Conservation (phyloP, 116 monocot species). For the Phalaenopsis hybrid region DNA sequence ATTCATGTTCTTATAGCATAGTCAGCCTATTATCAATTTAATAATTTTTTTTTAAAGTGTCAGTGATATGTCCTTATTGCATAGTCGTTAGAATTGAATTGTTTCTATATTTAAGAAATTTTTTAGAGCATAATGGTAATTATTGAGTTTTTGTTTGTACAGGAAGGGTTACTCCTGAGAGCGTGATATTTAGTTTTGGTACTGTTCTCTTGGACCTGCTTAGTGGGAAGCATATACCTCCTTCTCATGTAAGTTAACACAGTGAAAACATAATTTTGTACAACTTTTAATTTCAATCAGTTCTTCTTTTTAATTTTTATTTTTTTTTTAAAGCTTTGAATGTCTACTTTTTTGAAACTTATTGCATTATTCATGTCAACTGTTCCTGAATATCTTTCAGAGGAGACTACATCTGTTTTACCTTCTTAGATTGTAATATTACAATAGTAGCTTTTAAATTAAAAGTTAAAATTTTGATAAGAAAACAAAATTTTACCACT, state of each 20-base stretch:
- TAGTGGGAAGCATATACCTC: conserved; percentile 81
- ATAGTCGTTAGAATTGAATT: neutral
- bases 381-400: neutral
- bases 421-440: neutral
- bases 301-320: neutral
- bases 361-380: neutral
- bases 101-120: conserved; percentile 1
- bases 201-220: conserved; percentile 76
- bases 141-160: neutral
- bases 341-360: neutral
- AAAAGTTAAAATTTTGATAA: neutral
- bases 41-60: neutral
- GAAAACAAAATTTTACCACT: neutral
- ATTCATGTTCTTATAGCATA: neutral
- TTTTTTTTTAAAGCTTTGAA: neutral
- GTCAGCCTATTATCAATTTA: neutral
- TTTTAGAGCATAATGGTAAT: neutral
- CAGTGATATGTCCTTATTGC: neutral
- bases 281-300: neutral
- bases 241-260: conserved; percentile 47
- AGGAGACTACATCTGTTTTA: neutral
- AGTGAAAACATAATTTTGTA: neutral
- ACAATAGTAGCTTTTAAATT: neutral
- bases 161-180: conserved; percentile 74
- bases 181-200: conserved; percentile 83